Conservation (phyloP, 352 stramenopile genomes). For the Pythium plurisporium region DNA sequence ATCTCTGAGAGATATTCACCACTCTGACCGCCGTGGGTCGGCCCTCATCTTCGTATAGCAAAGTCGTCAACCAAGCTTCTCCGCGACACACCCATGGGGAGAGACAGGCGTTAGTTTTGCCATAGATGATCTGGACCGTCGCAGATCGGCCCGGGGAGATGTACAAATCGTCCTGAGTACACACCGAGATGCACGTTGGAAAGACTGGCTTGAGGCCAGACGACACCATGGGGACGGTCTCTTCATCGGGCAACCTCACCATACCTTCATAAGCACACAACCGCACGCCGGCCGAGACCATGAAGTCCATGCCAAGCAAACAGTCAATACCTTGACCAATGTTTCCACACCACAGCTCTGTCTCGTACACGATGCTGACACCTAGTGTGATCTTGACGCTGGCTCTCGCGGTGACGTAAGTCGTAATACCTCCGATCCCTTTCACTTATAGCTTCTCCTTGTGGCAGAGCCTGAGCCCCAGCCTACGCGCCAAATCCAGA, state of each 20-base stretch:
- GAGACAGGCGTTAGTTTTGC: neutral
- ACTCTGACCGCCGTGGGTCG: too few species aligned
- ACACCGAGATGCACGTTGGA: neutral
- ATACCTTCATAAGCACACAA: constrained; percentile 4
- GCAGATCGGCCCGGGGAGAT: neutral
- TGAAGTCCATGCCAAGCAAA: constrained; percentile 31
- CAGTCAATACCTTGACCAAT: constrained; percentile 25
- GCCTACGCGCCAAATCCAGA: neutral
- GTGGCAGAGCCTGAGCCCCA: neutral
- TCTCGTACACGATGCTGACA: constrained; percentile 12
- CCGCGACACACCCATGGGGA: neutral
- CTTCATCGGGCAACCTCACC: constrained; percentile 12
- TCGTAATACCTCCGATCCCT: constrained; percentile 7
- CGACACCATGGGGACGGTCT: neutral
- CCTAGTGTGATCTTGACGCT: constrained; percentile 25
- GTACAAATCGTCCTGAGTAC: neutral
- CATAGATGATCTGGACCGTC: constrained; percentile 2
- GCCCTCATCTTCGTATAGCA: too few species aligned
- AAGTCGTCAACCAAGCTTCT: neutral
- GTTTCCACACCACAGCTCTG: constrained; percentile 23
- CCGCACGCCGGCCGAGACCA: constrained; percentile 19
- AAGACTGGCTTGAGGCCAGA: neutral
- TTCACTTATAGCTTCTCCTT: neutral
- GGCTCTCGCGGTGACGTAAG: constrained; percentile 11
- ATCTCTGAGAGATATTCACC: neutral